These are phyloP conservation scores for Metarhizium album DNA, from an alignment of 2,329 filamentous ascomycete species.

Conservation along the genomic window DNA sequence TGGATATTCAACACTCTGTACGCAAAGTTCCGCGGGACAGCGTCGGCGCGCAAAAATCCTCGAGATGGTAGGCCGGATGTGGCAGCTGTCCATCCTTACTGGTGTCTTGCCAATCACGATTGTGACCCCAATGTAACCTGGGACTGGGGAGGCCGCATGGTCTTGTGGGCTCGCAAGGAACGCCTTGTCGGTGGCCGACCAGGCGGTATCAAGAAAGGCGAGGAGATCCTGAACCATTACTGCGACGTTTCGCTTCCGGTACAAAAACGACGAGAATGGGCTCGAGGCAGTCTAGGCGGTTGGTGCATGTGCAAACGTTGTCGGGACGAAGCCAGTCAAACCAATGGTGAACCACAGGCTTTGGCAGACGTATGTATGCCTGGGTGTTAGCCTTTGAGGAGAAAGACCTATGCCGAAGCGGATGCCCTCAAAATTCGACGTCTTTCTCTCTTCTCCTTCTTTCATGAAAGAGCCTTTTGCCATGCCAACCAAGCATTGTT, in stretches of 20 bases:
- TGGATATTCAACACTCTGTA: conserved; percentile 90
- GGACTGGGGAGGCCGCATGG: conserved; percentile 81
- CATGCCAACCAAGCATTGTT: neutral
- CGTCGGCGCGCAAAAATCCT: conserved; percentile 69
- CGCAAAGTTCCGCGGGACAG: conserved; percentile 86
- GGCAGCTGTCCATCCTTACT: conserved; percentile 86
- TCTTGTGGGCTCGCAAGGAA: conserved; percentile 51
- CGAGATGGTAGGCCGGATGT: conserved; percentile 79
- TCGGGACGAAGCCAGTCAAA: conserved; percentile 49
- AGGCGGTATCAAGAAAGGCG: conserved; percentile 60
- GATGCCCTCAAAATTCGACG: neutral
- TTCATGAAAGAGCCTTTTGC: neutral
- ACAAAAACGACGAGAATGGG: conserved; percentile 78
- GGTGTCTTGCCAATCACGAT: conserved; percentile 94
- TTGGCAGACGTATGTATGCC: neutral
- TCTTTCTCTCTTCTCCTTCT: too few species aligned
- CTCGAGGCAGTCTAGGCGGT: conserved; percentile 75
- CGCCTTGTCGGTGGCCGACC: conserved; percentile 38
- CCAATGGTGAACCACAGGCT: neutral
- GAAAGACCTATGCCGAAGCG: too few species aligned
- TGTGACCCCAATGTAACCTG: conserved; percentile 91
- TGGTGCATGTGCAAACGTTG: conserved; percentile 82
- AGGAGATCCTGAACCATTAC: conserved; percentile 90
- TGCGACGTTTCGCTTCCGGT: conserved; percentile 76
- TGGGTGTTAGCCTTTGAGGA: neutral